phyloP scores from a whole-genome alignment of 2,329 filamentous ascomycete genomes.

The Fusarium siculi region DNA sequence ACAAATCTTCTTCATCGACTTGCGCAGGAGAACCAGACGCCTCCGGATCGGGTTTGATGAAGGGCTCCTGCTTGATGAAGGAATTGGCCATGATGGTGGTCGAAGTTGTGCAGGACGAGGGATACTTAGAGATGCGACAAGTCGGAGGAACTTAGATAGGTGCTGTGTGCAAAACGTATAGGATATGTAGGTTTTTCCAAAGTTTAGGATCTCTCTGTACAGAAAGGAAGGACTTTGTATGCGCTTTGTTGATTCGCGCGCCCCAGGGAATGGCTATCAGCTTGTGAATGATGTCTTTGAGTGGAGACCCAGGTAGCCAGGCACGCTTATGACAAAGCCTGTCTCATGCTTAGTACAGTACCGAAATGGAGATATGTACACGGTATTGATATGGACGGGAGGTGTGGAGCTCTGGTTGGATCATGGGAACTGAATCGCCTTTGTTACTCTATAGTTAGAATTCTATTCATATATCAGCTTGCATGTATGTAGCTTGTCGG shows the following conservation, averaged over 20 bases:
- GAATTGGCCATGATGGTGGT: constrained; percentile 49
- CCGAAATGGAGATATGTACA: neutral
- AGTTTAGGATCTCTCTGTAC: neutral
- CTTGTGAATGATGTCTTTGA: constrained; percentile 12
- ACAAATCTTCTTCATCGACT: constrained; percentile 74
- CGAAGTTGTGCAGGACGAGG: neutral
- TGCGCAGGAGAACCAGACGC: constrained; percentile 54
- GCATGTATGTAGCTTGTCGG: too few relatives aligned
- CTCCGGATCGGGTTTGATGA: constrained; percentile 63
- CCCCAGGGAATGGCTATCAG: neutral
- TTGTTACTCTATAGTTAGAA: neutral
- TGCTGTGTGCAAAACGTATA: neutral
- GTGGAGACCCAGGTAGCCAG: neutral
- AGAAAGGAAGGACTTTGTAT: neutral
- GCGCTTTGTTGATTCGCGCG: neutral
- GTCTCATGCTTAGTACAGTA: neutral
- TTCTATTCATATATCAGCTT: too few relatives aligned
- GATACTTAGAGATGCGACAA: neutral
- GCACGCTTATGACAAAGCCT: neutral
- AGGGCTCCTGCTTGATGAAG: constrained; percentile 57
- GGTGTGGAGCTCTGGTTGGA: neutral
- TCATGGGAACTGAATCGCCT: neutral
- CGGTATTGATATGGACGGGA: neutral
- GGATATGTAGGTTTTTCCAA: neutral
- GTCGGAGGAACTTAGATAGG: neutral